A percentile compares a stretch with the other conserved stretches of the same genome.
These are phyloP conservation scores for Chlamydomonas reinhardtii DNA, from an alignment of 163 green algal species.

Conservation along the genomic window DNA sequence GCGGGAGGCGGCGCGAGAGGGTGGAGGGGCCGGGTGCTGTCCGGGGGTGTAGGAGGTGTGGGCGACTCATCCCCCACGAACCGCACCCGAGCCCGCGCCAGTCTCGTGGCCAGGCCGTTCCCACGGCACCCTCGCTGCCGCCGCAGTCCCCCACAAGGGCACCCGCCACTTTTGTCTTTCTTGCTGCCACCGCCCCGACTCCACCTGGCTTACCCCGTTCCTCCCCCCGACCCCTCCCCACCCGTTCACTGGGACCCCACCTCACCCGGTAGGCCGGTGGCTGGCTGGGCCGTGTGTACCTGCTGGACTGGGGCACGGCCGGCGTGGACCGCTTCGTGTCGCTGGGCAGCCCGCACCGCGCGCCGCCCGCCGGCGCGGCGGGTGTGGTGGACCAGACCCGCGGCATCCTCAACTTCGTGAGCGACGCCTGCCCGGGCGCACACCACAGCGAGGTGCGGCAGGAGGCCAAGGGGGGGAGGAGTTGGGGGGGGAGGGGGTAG, in stretches of 20 bases:
- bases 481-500: not conserved
- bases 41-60: no score
- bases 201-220: no score
- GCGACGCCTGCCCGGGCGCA: conserved; percentile 78
- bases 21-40: no score
- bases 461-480: not conserved
- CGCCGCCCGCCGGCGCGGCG: conserved; percentile 71
- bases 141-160: no score
- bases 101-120: no score
- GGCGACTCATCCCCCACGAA: no score
- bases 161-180: no score
- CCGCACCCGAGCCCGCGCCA: no score
- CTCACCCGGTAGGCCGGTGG: conserved; percentile 74
- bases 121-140: no score
- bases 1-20: no score
- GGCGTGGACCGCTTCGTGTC: conserved; percentile 85
- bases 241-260: not conserved
- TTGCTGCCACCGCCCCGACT: no score
- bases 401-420: conserved; percentile 89
- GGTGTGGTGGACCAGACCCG: conserved; percentile 95
- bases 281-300: conserved; percentile 90
- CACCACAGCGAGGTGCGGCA: conserved; percentile 73
- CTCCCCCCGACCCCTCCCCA: not conserved
- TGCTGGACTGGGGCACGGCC: conserved; percentile 82
- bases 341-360: conserved; percentile 88